These are phyloP conservation scores for Aureobasidium sp. DNA, from an alignment of 2,329 filamentous ascomycete genomes.

Conservation along the genomic window DNA sequence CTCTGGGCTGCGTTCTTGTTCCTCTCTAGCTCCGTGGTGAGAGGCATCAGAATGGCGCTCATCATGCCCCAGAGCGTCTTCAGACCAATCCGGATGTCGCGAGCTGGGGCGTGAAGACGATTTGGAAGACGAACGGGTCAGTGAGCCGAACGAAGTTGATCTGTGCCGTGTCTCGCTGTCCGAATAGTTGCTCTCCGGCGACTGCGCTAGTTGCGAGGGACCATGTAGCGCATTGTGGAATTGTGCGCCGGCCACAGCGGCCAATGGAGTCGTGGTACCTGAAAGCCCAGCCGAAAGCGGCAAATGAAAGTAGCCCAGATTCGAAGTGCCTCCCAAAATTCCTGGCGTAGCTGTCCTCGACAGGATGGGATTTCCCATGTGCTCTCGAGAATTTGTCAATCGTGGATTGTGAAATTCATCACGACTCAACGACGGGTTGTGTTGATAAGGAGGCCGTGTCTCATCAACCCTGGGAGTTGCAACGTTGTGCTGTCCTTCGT, in stretches of 20 bases:
- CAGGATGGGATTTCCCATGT: slow-evolving; percentile 30
- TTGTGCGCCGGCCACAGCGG: slow-evolving; percentile 68
- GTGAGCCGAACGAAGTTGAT: slow-evolving; percentile 38
- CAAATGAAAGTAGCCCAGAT: slow-evolving; percentile 75
- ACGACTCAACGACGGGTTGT: slow-evolving; percentile 7
- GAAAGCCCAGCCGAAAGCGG: slow-evolving; percentile 65
- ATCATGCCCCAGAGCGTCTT: slow-evolving; percentile 21
- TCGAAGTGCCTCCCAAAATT: slow-evolving; percentile 63
- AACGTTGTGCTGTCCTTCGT: neutral
- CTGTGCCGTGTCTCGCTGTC: slow-evolving; percentile 32
- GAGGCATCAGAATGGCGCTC: neutral
- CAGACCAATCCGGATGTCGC: slow-evolving; percentile 26
- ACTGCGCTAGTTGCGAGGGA: slow-evolving; percentile 14
- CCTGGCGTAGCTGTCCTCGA: slow-evolving; percentile 49
- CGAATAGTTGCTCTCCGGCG: slow-evolving; percentile 12
- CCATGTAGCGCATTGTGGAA: slow-evolving; percentile 39
- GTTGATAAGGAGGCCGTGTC: slow-evolving; percentile 2
- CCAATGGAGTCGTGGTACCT: slow-evolving; percentile 71
- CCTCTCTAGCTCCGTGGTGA: neutral
- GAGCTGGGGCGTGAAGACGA: slow-evolving; percentile 40
- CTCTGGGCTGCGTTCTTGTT: slow-evolving; percentile 64
- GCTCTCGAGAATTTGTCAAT: slow-evolving; percentile 15
- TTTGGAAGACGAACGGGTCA: slow-evolving; percentile 39
- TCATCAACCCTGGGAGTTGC: neutral
- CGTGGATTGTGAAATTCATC: slow-evolving; percentile 14